A percentile compares a stretch with the other conserved stretches of the same genome.
Conservation (phyloP, 176 grass and related monocot species). For the Alopecurus myosuroides region DNA sequence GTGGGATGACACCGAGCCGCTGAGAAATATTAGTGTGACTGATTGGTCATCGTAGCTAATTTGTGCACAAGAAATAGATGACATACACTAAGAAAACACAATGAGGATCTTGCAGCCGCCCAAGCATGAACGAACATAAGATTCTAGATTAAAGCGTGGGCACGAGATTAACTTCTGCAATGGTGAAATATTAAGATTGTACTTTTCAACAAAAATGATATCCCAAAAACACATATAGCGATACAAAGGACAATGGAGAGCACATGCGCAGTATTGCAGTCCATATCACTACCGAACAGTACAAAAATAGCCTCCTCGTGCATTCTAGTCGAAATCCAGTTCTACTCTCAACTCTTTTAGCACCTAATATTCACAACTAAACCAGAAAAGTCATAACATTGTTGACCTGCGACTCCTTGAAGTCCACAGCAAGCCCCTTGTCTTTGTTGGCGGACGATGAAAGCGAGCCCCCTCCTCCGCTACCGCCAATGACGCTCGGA, state of each 20-base stretch:
- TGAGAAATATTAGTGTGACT: not conserved
- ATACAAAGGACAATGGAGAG: not conserved
- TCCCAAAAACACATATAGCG: not conserved
- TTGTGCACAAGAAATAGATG: not conserved
- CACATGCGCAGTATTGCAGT: not conserved
- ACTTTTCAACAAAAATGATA: not conserved
- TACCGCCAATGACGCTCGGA: too few relatives aligned
- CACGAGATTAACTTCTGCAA: not conserved
- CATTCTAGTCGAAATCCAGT: too few relatives aligned
- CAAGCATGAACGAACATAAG: not conserved
- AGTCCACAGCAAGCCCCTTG: too few relatives aligned
- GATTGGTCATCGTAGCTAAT: not conserved
- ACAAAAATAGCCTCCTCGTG: too few relatives aligned
- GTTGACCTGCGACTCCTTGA: too few relatives aligned
- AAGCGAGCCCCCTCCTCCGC: too few relatives aligned
- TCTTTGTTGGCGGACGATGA: too few relatives aligned
- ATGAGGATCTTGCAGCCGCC: not conserved
- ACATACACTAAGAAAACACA: not conserved
- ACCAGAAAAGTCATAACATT: too few relatives aligned
- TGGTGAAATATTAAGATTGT: not conserved
- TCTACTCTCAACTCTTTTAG: too few relatives aligned
- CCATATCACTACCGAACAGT: not conserved
- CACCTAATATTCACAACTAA: too few relatives aligned
- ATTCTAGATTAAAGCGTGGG: not conserved
- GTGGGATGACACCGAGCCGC: too few relatives aligned